phyloP scores from a whole-genome alignment of 495 filamentous ascomycete species.

The Neurospora cerealis region DNA sequence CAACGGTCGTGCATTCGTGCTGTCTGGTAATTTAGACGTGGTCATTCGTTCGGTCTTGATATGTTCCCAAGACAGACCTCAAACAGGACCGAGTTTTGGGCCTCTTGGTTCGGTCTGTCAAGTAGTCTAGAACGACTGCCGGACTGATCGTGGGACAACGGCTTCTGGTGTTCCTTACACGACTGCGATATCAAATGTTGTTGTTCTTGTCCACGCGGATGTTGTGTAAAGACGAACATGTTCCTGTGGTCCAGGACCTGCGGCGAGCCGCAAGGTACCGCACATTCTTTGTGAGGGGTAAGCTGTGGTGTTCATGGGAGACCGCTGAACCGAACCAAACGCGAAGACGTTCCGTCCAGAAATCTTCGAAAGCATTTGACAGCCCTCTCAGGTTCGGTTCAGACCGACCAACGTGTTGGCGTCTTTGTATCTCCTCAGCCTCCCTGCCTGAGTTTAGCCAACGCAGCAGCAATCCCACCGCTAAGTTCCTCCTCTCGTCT shows the following conservation, averaged over 20 bases:
- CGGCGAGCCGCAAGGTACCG: neutral
- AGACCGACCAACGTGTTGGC: neutral
- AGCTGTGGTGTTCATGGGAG: neutral
- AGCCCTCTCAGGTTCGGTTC: too few relatives aligned
- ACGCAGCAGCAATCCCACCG: constrained; percentile 42
- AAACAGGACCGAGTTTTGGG: neutral
- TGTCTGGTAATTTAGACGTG: neutral
- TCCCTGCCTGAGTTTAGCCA: constrained; percentile 40
- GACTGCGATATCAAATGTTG: neutral
- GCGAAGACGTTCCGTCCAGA: too few relatives aligned
- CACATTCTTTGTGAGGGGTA: neutral
- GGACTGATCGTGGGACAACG: neutral
- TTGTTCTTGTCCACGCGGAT: neutral
- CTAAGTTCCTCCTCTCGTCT: constrained; percentile 31
- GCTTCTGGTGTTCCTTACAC: neutral
- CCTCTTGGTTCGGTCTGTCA: neutral
- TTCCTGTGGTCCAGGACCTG: neutral
- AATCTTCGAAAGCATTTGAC: too few relatives aligned
- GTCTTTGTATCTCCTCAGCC: constrained; percentile 8
- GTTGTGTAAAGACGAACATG: neutral
- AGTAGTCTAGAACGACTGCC: neutral
- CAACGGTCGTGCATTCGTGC: neutral
- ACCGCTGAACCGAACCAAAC: too few relatives aligned
- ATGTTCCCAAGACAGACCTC: neutral
- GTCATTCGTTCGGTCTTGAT: neutral